These are phyloP conservation scores for Aspergillus fumigatus DNA, from an alignment of 2,329 filamentous ascomycete species.

Conservation along the genomic window DNA sequence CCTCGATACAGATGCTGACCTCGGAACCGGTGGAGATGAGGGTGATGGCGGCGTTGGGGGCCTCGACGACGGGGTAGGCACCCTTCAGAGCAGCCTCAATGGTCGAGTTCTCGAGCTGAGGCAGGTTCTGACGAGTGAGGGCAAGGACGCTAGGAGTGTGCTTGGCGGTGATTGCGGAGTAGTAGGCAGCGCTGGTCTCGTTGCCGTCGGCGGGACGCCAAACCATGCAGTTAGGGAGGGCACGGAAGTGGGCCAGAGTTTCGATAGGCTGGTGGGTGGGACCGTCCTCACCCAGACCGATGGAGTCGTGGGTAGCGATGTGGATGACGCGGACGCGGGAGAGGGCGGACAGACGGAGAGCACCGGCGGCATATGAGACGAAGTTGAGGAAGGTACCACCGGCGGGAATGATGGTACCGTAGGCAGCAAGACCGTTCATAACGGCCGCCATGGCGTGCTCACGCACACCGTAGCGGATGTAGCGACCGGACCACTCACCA, in stretches of 20 bases:
- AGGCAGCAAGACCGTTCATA: conserved; percentile 78
- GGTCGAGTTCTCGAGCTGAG: conserved; percentile 90
- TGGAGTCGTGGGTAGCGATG: conserved; percentile 97
- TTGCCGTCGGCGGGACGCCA: conserved; percentile 98
- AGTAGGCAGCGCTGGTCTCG: conserved; percentile 97
- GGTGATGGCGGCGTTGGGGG: conserved; percentile 77
- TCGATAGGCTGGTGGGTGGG: conserved; percentile 99
- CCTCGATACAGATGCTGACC: conserved; percentile 88
- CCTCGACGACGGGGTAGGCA: conserved; percentile 86
- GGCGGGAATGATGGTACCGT: conserved; percentile 91
- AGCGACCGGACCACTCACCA: conserved; percentile 85
- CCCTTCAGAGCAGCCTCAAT: conserved; percentile 90
- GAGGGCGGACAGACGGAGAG: conserved; percentile 88
- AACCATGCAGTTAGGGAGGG: conserved; percentile 97
- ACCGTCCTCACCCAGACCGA: conserved; percentile 97
- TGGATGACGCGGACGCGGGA: conserved; percentile 89
- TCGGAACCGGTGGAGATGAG: conserved; percentile 95
- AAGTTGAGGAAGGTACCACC: conserved; percentile 99
- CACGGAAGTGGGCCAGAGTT: conserved; percentile 96
- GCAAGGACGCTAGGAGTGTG: conserved; percentile 89
- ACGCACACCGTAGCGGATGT: conserved; percentile 56
- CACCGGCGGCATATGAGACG: conserved; percentile 93
- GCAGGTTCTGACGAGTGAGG: conserved; percentile 95
- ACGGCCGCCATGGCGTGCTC: conserved; percentile 50
- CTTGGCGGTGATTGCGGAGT: conserved; percentile 84